These are phyloP conservation scores for Corymbia maculata DNA, from an alignment of 345 rosid species.

Conservation along the genomic window DNA sequence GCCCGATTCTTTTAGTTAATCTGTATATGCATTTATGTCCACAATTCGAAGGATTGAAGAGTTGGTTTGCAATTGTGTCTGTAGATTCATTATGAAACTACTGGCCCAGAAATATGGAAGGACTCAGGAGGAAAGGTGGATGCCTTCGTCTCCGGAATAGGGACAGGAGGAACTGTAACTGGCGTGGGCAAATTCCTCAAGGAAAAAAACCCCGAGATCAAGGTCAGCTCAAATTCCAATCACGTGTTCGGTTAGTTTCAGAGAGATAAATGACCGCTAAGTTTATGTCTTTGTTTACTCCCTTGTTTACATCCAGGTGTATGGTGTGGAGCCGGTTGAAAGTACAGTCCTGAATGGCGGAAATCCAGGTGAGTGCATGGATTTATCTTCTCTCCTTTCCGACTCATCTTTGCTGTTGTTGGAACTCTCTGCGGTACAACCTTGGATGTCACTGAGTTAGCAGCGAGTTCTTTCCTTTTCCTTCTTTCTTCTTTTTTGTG, in stretches of 20 bases:
- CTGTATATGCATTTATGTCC: background rate
- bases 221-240: slow-evolving; percentile 19
- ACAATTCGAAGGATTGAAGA: background rate
- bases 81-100: slow-evolving; percentile 62
- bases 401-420: background rate
- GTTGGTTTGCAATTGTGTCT: background rate
- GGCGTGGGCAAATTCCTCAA: slow-evolving; percentile 62
- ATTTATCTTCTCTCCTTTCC: background rate
- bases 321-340: slow-evolving; percentile 37
- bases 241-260: background rate
- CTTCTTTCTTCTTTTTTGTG: background rate
- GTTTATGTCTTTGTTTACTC: background rate
- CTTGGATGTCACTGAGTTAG: background rate
- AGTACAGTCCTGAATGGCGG: slow-evolving; percentile 37
- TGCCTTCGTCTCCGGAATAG: slow-evolving; percentile 33
- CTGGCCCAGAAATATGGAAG: slow-evolving; percentile 32
- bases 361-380: slow-evolving; percentile 11
- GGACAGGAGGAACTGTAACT: slow-evolving; percentile 47
- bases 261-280: background rate
- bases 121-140: slow-evolving; percentile 38
- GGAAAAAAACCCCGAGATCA: slow-evolving; percentile 45
- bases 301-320: slow-evolving; percentile 7
- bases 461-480: background rate
- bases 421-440: background rate
- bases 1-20: background rate